phyloP scores from a whole-genome alignment of 2,329 filamentous ascomycete genomes.

The Clonostachys chloroleuca region DNA sequence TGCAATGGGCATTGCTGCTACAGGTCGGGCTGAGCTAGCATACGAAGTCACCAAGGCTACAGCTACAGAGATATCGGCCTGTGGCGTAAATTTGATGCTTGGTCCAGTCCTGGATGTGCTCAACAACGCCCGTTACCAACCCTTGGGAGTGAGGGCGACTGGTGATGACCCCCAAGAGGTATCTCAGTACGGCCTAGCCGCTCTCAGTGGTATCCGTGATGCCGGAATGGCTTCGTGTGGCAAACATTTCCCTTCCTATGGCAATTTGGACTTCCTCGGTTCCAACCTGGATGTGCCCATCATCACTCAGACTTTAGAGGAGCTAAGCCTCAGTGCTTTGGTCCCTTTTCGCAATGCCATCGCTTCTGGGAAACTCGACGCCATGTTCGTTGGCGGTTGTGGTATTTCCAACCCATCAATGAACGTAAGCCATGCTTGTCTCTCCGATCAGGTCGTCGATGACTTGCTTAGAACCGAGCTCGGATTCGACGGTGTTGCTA shows the following conservation, averaged over 20 bases:
- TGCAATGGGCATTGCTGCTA: slow-evolving; percentile 94
- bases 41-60: slow-evolving; percentile 92
- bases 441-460: slow-evolving; percentile 90
- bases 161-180: slow-evolving; percentile 95
- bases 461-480: slow-evolving; percentile 84
- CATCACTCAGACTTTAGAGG: slow-evolving; percentile 90
- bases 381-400: slow-evolving; percentile 94
- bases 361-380: slow-evolving; percentile 73
- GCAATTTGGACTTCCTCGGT: slow-evolving; percentile 88
- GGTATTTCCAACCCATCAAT: slow-evolving; percentile 88
- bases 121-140: slow-evolving; percentile 88
- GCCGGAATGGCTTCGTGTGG: slow-evolving; percentile 85
- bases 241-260: slow-evolving; percentile 96
- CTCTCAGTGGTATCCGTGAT: slow-evolving; percentile 89
- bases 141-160: slow-evolving; percentile 81
- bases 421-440: slow-evolving; percentile 91
- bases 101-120: slow-evolving; percentile 91
- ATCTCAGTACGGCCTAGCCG: slow-evolving; percentile 85
- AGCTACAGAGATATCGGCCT: slow-evolving; percentile 85
- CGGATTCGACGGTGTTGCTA: slow-evolving; percentile 85
- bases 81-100: slow-evolving; percentile 93
- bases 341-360: slow-evolving; percentile 92
- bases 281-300: slow-evolving; percentile 90
- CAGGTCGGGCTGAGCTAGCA: slow-evolving; percentile 77
- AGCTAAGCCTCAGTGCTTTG: slow-evolving; percentile 84